Conservation (phyloP, 805 yeast genomes). For the Pichia paraexigua region DNA sequence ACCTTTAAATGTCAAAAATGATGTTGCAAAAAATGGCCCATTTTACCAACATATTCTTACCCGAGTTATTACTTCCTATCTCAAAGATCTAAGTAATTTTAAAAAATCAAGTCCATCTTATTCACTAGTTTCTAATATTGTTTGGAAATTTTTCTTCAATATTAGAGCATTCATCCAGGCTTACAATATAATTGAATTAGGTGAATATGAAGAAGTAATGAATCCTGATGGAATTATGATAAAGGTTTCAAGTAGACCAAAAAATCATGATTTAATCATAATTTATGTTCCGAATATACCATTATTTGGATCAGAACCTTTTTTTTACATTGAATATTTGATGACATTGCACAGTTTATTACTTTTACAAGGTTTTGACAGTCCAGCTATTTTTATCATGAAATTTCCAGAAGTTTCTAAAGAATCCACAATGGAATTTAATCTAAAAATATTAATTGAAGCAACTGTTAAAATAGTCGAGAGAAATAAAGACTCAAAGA, state of each 20-base stretch:
- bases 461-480: not conserved
- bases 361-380: conserved; percentile 40
- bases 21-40: conserved; percentile 25
- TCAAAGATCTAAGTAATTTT: conserved; percentile 13
- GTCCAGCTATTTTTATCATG: conserved; percentile 38
- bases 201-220: conserved; percentile 17
- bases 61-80: conserved; percentile 15
- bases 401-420: conserved; percentile 20
- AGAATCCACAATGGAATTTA: conserved; percentile 7
- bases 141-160: conserved; percentile 27
- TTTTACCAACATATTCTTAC: conserved; percentile 21
- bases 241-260: conserved; percentile 28
- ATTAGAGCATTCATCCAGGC: conserved; percentile 27
- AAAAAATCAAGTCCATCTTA: conserved; percentile 14
- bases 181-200: conserved; percentile 29
- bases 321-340: conserved; percentile 39
- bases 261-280: conserved; percentile 33
- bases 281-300: conserved; percentile 40
- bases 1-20: conserved; percentile 25
- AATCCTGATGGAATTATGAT: conserved; percentile 19
- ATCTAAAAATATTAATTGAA: not conserved
- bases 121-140: conserved; percentile 24
- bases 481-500: conserved; percentile 21
- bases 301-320: conserved; percentile 28
- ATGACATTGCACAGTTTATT: conserved; percentile 34